Conservation (phyloP, 176 grass and related monocot species). For the Musa schizocarpa region DNA sequence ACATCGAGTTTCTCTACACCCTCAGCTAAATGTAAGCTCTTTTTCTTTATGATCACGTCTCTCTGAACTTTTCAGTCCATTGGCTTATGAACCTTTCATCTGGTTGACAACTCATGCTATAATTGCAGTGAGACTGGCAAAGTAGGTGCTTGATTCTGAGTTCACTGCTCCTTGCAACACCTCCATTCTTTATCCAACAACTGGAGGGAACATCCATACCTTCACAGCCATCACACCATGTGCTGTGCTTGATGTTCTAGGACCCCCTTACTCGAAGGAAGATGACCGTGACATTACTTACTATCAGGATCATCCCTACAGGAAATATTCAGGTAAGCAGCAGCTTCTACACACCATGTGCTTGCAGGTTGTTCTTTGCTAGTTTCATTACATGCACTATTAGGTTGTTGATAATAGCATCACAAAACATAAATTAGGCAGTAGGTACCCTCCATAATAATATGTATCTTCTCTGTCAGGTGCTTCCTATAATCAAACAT, state of each 20-base stretch:
- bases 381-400: too few relatives aligned
- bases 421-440: not conserved
- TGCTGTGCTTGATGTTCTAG: conserved; percentile 59
- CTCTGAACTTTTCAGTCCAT: not conserved
- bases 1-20: not conserved
- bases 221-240: conserved; percentile 49
- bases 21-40: conserved; percentile 23
- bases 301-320: conserved; percentile 39
- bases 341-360: not conserved
- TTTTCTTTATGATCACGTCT: not conserved
- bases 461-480: too few relatives aligned
- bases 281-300: conserved; percentile 76
- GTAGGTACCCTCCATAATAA: too few relatives aligned
- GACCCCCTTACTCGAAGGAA: conserved; percentile 64
- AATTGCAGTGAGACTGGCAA: conserved; percentile 49
- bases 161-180: conserved; percentile 60
- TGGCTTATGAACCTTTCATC: not conserved
- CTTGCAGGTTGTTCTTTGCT: not conserved
- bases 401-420: too few relatives aligned
- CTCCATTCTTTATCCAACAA: conserved; percentile 62
- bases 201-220: conserved; percentile 80
- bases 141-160: conserved; percentile 47
- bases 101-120: not conserved
- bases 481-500: too few relatives aligned
- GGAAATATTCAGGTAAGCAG: not conserved